A percentile compares a stretch with the other conserved stretches of the same genome.
Conservation (phyloP, 208 protist genomes). For the Entamoeba moshkovskii region DNA sequence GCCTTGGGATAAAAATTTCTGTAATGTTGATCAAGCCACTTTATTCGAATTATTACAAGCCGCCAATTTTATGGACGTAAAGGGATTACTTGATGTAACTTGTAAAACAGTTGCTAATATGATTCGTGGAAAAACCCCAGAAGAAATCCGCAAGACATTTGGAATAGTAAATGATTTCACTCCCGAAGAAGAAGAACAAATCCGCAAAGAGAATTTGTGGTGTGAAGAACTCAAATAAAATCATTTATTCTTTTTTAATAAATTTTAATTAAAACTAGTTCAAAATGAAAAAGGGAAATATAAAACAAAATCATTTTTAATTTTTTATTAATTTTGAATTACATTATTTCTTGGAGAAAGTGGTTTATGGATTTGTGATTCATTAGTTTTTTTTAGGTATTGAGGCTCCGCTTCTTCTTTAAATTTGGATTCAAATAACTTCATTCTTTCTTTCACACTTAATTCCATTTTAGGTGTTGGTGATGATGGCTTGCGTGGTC, state of each 20-base stretch:
- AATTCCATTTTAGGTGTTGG: not conserved
- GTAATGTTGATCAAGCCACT: slow-evolving; percentile 63
- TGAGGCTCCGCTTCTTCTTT: too few species aligned
- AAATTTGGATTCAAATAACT: not conserved
- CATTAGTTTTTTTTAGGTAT: too few species aligned
- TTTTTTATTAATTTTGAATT: too few species aligned
- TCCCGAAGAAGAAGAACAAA: slow-evolving; percentile 68
- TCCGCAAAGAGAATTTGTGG: slow-evolving; percentile 57
- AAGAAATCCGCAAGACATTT: slow-evolving; percentile 70
- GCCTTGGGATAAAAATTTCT: slow-evolving; percentile 60
- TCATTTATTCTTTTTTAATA: too few species aligned
- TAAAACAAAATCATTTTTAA: too few species aligned
- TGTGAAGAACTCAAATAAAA: slow-evolving; percentile 37
- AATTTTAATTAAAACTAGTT: too few species aligned
- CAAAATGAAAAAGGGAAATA: too few species aligned
- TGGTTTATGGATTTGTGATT: too few species aligned
- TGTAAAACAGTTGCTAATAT: slow-evolving; percentile 69
- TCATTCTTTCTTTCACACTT: not conserved
- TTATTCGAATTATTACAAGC: slow-evolving; percentile 74
- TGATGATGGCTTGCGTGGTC: too few species aligned
- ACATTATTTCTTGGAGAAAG: too few species aligned
- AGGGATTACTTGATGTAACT: slow-evolving; percentile 70
- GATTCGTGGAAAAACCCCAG: slow-evolving; percentile 72
- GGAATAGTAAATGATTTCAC: slow-evolving; percentile 83
- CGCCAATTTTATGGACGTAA: slow-evolving; percentile 75